Evolutionary conservation across 2,329 filamentous ascomycete genomes (phyloP).

Genomic region (Colletotrichum filicis): DNA sequence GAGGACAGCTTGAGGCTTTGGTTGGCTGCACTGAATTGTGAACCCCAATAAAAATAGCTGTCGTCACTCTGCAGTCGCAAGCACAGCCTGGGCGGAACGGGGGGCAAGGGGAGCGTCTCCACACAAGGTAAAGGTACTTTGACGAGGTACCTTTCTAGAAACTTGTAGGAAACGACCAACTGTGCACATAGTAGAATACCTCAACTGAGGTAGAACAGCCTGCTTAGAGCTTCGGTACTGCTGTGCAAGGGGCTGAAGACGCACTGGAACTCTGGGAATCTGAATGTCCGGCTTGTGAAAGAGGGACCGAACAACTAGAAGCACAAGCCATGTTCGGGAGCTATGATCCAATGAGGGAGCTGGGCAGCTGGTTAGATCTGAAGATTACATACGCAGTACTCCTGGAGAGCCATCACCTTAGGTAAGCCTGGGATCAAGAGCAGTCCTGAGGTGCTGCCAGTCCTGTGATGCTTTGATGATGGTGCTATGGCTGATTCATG

Average conservation of each 20-base stretch:
- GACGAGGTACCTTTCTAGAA: too few relatives aligned
- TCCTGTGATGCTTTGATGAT: background rate
- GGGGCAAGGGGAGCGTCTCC: background rate
- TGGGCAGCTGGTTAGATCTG: background rate
- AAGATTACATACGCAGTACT: constrained; percentile 9
- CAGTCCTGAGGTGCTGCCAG: too few relatives aligned
- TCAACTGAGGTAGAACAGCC: too few relatives aligned
- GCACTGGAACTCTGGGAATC: background rate
- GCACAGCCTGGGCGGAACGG: background rate
- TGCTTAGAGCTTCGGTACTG: background rate
- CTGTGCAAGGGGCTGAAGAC: background rate
- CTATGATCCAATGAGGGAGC: constrained; percentile 5
- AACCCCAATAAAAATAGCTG: constrained; percentile 27
- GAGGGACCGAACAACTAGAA: background rate
- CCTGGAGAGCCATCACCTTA: background rate
- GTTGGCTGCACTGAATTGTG: constrained; percentile 2
- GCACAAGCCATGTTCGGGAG: background rate
- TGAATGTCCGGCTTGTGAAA: constrained; percentile 26
- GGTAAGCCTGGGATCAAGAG: background rate
- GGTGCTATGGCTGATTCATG: background rate
- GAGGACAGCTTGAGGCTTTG: constrained; percentile 34
- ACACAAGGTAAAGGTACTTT: background rate
- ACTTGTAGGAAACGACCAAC: too few relatives aligned
- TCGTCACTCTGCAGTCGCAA: constrained; percentile 34
- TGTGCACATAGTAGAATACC: too few relatives aligned